phyloP scores from a whole-genome alignment of 257 asterid species.

The Nyctanthes arbortristis region DNA sequence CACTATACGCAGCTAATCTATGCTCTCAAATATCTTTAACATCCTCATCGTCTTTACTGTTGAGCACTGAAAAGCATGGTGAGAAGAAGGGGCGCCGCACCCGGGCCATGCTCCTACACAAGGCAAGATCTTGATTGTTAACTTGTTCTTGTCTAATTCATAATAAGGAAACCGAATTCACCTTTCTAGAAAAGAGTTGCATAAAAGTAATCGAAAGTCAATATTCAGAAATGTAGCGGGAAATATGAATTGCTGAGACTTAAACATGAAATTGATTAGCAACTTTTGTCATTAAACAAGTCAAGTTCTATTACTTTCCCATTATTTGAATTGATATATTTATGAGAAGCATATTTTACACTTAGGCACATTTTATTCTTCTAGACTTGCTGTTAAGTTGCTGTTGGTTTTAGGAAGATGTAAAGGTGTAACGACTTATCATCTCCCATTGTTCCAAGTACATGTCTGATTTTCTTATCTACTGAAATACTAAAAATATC shows the following conservation, averaged over 20 bases:
- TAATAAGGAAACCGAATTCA: neutral
- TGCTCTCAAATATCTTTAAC: slow-evolving; percentile 68
- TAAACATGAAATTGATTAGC: neutral
- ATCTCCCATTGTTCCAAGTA: neutral
- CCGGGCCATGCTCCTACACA: slow-evolving; percentile 66
- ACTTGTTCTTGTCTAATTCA: neutral
- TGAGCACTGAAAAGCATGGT: slow-evolving; percentile 73
- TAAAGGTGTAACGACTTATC: neutral
- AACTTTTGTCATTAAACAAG: neutral
- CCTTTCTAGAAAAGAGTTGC: neutral
- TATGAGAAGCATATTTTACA: neutral
- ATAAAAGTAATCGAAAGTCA: neutral
- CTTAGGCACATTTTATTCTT: neutral
- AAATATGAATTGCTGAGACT: neutral
- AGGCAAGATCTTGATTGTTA: slow-evolving; percentile 42
- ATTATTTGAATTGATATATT: neutral
- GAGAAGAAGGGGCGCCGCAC: slow-evolving; percentile 49
- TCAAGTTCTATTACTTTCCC: neutral
- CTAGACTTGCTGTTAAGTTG: neutral
- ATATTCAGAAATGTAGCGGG: no score
- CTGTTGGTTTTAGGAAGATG: neutral
- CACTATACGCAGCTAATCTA: slow-evolving; percentile 67
- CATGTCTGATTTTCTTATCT: slow-evolving; percentile 9
- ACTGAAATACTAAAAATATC: neutral
- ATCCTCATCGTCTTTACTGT: slow-evolving; percentile 53